Evolutionary conservation across 176 grass and related monocot species (phyloP).

Genomic region (Oryza officinalis): DNA sequence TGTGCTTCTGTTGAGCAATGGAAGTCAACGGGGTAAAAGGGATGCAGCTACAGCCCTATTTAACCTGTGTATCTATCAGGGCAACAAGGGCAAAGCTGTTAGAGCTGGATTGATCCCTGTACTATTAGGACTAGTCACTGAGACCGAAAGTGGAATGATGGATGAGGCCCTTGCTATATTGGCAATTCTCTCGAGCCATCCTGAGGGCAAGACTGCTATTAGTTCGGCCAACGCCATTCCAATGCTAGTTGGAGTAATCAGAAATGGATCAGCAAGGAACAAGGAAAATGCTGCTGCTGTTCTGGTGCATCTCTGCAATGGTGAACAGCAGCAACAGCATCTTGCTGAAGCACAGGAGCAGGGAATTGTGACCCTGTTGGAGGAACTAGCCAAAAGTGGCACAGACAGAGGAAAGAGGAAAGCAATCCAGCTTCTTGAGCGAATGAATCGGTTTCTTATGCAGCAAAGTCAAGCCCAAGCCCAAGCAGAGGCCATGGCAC

Average conservation of each 20-base stretch:
- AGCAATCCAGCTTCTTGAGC: slow-evolving; percentile 67
- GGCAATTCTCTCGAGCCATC: slow-evolving; percentile 78
- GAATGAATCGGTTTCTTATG: slow-evolving; percentile 66
- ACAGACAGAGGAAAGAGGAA: slow-evolving; percentile 86
- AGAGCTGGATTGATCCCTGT: slow-evolving; percentile 79
- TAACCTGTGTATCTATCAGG: slow-evolving; percentile 90
- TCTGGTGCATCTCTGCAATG: slow-evolving; percentile 79
- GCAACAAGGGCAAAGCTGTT: slow-evolving; percentile 87
- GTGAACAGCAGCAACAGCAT: slow-evolving; percentile 69
- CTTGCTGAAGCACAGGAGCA: slow-evolving; percentile 78
- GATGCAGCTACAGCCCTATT: slow-evolving; percentile 83
- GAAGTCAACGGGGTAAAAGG: slow-evolving; percentile 81
- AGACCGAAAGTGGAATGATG: slow-evolving; percentile 64
- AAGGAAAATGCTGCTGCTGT: slow-evolving; percentile 90
- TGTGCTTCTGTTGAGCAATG: slow-evolving; percentile 67
- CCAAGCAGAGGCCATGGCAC: slow-evolving; percentile 43
- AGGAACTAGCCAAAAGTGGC: slow-evolving; percentile 69
- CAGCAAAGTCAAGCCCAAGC: slow-evolving; percentile 70
- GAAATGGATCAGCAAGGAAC: slow-evolving; percentile 73
- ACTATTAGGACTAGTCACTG: slow-evolving; percentile 61
- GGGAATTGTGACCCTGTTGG: slow-evolving; percentile 58
- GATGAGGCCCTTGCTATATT: slow-evolving; percentile 89
- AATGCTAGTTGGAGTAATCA: slow-evolving; percentile 68
- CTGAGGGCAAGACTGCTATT: slow-evolving; percentile 74
- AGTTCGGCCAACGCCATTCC: slow-evolving; percentile 57